A percentile compares a stretch with the other conserved stretches of the same genome.
Conservation (phyloP, 2,329 filamentous ascomycete species). For the Trichoderma atroviride region DNA sequence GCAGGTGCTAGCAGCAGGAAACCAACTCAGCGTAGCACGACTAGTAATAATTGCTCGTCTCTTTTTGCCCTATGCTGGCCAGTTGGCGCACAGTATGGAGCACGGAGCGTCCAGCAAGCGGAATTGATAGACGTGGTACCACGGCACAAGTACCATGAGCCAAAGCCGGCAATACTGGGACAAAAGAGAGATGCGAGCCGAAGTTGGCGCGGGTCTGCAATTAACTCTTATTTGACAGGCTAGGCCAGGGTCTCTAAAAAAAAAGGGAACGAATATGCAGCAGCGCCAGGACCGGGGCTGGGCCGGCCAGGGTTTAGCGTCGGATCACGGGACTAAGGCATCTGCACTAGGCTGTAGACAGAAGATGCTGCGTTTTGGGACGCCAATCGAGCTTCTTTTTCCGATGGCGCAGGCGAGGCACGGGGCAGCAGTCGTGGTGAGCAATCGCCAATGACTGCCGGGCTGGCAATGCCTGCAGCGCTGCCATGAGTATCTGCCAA, state of each 20-base stretch:
- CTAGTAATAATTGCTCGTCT: not conserved
- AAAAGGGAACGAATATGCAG: not conserved
- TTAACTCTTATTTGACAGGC: slow-evolving; percentile 18
- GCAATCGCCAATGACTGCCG: not conserved
- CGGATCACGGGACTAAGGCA: slow-evolving; percentile 17
- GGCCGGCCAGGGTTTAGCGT: slow-evolving; percentile 14
- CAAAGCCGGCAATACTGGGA: not conserved
- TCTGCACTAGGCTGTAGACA: slow-evolving; percentile 2
- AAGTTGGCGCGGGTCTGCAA: slow-evolving; percentile 23
- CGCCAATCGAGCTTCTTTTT: not conserved
- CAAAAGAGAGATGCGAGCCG: slow-evolving; percentile 15
- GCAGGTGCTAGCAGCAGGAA: not conserved
- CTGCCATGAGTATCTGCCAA: not conserved
- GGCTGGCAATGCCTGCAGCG: not conserved
- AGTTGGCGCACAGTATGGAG: slow-evolving; percentile 22
- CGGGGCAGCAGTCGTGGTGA: not conserved
- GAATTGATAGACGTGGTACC: not conserved
- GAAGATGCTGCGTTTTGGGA: not conserved
- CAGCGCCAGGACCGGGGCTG: slow-evolving; percentile 2
- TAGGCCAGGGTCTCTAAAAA: slow-evolving; percentile 7
- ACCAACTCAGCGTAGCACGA: not conserved
- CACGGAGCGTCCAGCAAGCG: slow-evolving; percentile 9
- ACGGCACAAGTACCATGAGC: not conserved
- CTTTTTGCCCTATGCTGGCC: slow-evolving; percentile 6
- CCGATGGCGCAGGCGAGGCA: not conserved